Evolutionary conservation across 2,329 filamentous ascomycete genomes (phyloP).

Genomic region (Hymenoscyphus infarciens): DNA sequence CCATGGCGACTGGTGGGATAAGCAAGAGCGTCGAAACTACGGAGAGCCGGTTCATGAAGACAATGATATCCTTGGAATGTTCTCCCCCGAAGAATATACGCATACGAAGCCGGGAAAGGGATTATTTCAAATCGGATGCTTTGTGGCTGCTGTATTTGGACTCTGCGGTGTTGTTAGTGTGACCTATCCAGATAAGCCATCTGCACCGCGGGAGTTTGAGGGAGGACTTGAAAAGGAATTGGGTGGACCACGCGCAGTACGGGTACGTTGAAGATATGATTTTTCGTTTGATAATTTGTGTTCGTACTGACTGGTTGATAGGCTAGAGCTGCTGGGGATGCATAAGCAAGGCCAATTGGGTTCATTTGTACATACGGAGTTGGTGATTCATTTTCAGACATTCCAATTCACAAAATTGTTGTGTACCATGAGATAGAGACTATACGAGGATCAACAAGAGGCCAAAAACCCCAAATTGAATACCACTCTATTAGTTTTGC

Average conservation of each 20-base stretch:
- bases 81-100: conserved; percentile 85
- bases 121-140: conserved; percentile 62
- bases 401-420: neutral
- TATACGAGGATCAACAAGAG: neutral
- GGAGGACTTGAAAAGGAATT: conserved; percentile 71
- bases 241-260: conserved; percentile 63
- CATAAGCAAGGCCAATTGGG: conserved; percentile 28
- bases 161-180: conserved; percentile 65
- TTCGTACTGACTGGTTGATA: conserved; percentile 19
- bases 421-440: neutral
- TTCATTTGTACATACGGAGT: conserved; percentile 35
- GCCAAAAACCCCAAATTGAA: neutral
- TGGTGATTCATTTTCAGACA: conserved; percentile 5
- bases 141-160: conserved; percentile 60
- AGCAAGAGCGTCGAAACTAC: conserved; percentile 94
- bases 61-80: conserved; percentile 86
- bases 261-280: conserved; percentile 49
- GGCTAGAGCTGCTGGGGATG: conserved; percentile 55
- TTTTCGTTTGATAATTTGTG: conserved; percentile 19
- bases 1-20: conserved; percentile 92
- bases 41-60: conserved; percentile 97
- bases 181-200: conserved; percentile 68
- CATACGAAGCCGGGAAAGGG: conserved; percentile 72
- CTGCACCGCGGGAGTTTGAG: conserved; percentile 67
- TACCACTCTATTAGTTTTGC: neutral